Percentiles rank a stretch among this genome's conserved stretches.
Evolutionary conservation across 2,329 filamentous ascomycete genomes (phyloP).

Genomic region (Sarocladium kiliense): DNA sequence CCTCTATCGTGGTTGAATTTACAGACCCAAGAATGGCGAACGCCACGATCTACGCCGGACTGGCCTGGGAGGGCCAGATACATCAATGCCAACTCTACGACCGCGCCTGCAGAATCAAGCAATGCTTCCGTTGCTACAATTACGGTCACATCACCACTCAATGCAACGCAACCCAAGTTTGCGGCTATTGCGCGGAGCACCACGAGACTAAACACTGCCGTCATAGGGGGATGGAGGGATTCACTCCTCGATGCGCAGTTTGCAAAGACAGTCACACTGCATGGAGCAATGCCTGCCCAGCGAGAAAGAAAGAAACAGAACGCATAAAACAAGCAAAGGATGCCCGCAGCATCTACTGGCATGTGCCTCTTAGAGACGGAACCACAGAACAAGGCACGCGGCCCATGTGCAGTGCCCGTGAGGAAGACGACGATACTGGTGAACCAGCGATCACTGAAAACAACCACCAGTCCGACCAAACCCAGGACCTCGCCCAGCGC

Average conservation of each 20-base stretch:
- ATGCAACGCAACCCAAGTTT: constrained; percentile 16
- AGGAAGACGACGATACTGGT: background rate
- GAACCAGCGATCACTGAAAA: background rate
- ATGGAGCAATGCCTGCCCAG: constrained; percentile 21
- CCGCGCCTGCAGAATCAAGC: constrained; percentile 20
- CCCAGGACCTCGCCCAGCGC: background rate
- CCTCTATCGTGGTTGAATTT: too few relatives aligned
- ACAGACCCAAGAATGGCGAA: too few relatives aligned
- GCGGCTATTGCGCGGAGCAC: constrained; percentile 20
- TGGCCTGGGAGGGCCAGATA: too few relatives aligned
- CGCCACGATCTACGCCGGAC: too few relatives aligned
- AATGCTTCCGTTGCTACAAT: constrained; percentile 20
- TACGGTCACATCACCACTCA: constrained; percentile 15
- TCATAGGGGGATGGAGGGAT: too few relatives aligned
- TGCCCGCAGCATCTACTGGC: too few relatives aligned
- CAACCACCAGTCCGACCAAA: background rate
- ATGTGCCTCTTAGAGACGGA: too few relatives aligned
- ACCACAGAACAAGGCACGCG: constrained; percentile 15
- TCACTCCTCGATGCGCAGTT: constrained; percentile 17
- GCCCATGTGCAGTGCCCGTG: constrained; percentile 14
- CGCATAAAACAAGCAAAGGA: too few relatives aligned
- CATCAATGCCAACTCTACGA: too few relatives aligned
- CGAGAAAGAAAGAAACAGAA: constrained; percentile 17
- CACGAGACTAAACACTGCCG: too few relatives aligned
- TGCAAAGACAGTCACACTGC: constrained; percentile 20